These are phyloP conservation scores for Pistacia integerrima DNA, from an alignment of 345 rosid genomes.

Conservation along the genomic window DNA sequence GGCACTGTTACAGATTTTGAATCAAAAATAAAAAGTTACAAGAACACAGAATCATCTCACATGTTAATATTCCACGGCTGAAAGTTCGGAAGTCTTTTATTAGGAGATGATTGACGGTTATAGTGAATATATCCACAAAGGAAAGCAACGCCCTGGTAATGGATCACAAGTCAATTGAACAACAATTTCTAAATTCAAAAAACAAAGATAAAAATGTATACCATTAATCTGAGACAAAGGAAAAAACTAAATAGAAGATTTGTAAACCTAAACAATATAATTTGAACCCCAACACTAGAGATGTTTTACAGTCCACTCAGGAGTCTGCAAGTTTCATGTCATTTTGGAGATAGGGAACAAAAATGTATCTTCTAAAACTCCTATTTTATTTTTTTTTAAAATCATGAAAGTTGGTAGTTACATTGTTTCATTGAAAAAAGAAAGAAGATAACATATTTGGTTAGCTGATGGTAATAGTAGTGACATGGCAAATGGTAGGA, in stretches of 20 bases:
- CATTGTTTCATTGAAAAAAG: background rate
- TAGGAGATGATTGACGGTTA: conserved; percentile 55
- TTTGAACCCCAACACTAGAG: background rate
- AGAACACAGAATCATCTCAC: conserved; percentile 51
- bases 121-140: conserved; percentile 91
- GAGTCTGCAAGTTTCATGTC: too few species aligned
- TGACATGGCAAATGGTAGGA: background rate
- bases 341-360: background rate
- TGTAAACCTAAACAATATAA: background rate
- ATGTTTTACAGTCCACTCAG: background rate
- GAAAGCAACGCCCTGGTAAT: conserved; percentile 77
- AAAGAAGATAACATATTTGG: background rate
- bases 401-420: too few species aligned
- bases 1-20: background rate
- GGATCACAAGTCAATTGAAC: background rate
- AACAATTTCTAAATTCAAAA: background rate
- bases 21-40: background rate
- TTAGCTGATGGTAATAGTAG: background rate
- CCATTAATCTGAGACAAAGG: background rate
- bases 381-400: too few species aligned
- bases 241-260: too few species aligned
- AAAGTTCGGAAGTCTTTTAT: conserved; percentile 61
- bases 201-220: background rate
- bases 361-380: background rate
- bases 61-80: conserved; percentile 97